Evolutionary conservation across 768 basidiomycete genomes (phyloP).

Genomic region (Daedaleopsis nitida): DNA sequence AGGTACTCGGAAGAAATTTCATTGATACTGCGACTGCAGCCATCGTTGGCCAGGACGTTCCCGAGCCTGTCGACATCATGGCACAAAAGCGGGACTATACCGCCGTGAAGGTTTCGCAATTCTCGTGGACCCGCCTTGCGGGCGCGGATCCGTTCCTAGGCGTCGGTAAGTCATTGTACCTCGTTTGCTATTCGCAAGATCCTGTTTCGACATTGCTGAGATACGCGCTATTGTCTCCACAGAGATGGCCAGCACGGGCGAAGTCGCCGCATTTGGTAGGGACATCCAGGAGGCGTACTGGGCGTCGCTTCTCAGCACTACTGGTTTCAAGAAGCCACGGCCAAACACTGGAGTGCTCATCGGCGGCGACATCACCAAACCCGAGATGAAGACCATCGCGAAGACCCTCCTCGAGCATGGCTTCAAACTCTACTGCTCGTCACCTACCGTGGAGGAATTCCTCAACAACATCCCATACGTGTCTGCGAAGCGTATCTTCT

Average conservation of each 20-base stretch:
- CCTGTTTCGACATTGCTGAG: constrained; percentile 4
- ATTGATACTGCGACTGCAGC: constrained; percentile 91
- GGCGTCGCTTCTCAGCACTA: constrained; percentile 92
- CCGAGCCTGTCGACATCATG: constrained; percentile 92
- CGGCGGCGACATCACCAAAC: constrained; percentile 86
- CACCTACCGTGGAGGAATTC: constrained; percentile 74
- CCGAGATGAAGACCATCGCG: constrained; percentile 85
- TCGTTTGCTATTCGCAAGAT: not conserved
- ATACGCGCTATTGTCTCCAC: constrained; percentile 1
- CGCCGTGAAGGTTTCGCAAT: constrained; percentile 96
- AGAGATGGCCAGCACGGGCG: constrained; percentile 99
- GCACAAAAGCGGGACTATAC: constrained; percentile 85
- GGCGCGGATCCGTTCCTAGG: constrained; percentile 98
- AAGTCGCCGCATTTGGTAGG: constrained; percentile 94
- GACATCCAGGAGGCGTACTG: constrained; percentile 96
- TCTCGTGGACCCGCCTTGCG: constrained; percentile 95
- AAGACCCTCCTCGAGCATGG: constrained; percentile 81
- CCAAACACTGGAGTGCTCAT: constrained; percentile 86
- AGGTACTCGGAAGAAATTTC: constrained; percentile 97
- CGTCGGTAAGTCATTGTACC: constrained; percentile 62
- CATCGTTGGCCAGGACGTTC: constrained; percentile 83
- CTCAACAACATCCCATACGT: constrained; percentile 81
- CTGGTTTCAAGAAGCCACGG: constrained; percentile 90
- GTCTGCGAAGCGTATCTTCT: constrained; percentile 84
- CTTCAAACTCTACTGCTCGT: constrained; percentile 94